Conservation (phyloP, 345 rosid genomes). For the Limnanthes douglasii region DNA sequence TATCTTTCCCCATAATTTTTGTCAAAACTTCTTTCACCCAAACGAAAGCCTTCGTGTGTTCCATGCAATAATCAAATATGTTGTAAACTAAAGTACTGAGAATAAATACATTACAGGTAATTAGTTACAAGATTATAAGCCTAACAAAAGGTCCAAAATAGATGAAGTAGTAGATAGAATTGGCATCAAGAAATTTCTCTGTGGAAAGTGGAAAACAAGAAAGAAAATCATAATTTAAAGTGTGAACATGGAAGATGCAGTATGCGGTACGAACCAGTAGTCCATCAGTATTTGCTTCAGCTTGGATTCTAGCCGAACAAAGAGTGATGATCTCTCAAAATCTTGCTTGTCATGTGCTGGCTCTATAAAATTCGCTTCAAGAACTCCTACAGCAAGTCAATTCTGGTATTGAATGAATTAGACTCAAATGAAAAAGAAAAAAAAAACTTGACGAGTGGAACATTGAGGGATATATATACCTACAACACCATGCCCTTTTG, state of each 20-base stretch:
- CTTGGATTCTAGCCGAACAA: constrained; percentile 50
- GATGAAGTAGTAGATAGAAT: neutral
- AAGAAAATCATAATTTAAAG: neutral
- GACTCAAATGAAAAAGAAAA: constrained; percentile 3
- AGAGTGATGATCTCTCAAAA: constrained; percentile 83
- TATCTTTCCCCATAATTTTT: too few species aligned
- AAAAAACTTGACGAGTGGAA: constrained; percentile 4
- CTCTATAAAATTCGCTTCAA: constrained; percentile 92
- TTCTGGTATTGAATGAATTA: constrained; percentile 8
- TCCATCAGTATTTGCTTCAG: constrained; percentile 50
- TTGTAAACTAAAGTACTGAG: too few species aligned
- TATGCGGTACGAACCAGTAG: constrained; percentile 50
- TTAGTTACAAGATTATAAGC: too few species aligned
- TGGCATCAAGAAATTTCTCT: neutral
- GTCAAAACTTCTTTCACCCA: too few species aligned
- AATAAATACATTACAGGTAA: too few species aligned
- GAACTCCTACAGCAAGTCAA: constrained; percentile 48
- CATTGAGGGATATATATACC: constrained; percentile 29
- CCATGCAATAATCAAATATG: too few species aligned
- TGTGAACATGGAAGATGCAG: neutral
- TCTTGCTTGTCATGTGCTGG: constrained; percentile 98
- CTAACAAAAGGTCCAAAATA: neutral
- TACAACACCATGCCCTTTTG: constrained; percentile 54
- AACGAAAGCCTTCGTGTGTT: too few species aligned
- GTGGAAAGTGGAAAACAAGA: neutral